These are phyloP conservation scores for Sugiyamaella neomexicana DNA, from an alignment of 1,139 yeast species.

Conservation along the genomic window DNA sequence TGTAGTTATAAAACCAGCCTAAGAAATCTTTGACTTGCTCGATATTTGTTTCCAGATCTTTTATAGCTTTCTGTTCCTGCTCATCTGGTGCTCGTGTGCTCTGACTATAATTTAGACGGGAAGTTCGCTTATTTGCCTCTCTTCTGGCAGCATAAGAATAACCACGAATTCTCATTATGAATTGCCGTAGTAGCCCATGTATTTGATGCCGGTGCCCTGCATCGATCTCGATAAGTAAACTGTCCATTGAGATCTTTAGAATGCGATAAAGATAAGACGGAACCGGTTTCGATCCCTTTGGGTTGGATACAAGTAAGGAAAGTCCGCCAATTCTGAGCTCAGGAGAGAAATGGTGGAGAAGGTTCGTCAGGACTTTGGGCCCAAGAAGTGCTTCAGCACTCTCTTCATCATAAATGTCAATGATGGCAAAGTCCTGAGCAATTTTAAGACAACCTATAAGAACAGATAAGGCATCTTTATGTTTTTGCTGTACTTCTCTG, in stretches of 20 bases:
- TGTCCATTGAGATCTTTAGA: constrained; percentile 47
- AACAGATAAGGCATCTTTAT: constrained; percentile 43
- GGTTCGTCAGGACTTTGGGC: constrained; percentile 40
- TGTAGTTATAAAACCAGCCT: constrained; percentile 44
- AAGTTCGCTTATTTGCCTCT: neutral
- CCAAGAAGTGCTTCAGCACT: constrained; percentile 41
- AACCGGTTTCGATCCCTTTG: constrained; percentile 61
- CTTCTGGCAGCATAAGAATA: constrained; percentile 52
- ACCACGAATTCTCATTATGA: constrained; percentile 64
- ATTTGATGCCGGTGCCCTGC: constrained; percentile 68
- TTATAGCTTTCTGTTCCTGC: constrained; percentile 6
- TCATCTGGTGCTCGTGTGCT: neutral
- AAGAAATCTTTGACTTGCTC: constrained; percentile 44
- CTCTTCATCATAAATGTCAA: constrained; percentile 51
- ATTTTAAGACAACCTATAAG: constrained; percentile 59
- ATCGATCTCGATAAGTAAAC: constrained; percentile 59
- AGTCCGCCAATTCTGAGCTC: constrained; percentile 58
- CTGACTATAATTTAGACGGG: neutral
- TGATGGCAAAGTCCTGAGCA: constrained; percentile 60
- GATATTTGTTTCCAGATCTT: constrained; percentile 23
- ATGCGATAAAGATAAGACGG: constrained; percentile 47
- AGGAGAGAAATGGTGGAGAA: constrained; percentile 49
- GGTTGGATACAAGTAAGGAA: constrained; percentile 59
- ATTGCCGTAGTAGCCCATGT: constrained; percentile 57
- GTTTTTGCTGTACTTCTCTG: constrained; percentile 20